Evolutionary conservation across 2,329 filamentous ascomycete genomes (phyloP).

Genomic region (Fusarium coicis): DNA sequence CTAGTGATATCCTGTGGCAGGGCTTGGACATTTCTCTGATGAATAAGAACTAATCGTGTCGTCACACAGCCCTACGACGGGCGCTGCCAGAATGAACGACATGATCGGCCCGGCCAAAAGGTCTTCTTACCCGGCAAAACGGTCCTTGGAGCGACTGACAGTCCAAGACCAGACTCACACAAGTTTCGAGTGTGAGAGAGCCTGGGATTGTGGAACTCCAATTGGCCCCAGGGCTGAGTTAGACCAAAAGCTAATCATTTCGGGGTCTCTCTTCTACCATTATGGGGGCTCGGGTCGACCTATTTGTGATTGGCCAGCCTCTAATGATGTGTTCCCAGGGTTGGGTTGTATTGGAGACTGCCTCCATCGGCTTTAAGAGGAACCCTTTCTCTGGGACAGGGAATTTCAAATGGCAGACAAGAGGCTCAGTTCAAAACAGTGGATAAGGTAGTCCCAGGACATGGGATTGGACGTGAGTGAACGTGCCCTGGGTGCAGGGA

Average conservation of each 20-base stretch:
- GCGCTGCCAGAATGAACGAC: slow-evolving; percentile 31
- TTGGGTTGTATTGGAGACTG: slow-evolving; percentile 19
- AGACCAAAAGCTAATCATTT: slow-evolving; percentile 18
- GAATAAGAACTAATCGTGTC: slow-evolving; percentile 24
- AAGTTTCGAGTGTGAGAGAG: slow-evolving; percentile 5
- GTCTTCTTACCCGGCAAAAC: slow-evolving; percentile 32
- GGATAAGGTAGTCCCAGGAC: not conserved
- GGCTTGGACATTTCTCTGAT: slow-evolving; percentile 2
- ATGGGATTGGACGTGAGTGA: not conserved
- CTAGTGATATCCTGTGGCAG: slow-evolving; percentile 10
- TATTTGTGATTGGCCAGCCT: slow-evolving; percentile 4
- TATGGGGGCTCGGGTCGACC: slow-evolving; percentile 5
- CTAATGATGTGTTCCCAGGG: slow-evolving; percentile 15
- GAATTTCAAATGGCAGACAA: not conserved
- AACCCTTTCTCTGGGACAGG: slow-evolving; percentile 14
- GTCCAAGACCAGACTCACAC: not conserved
- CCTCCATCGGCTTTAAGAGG: not conserved
- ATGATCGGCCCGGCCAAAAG: slow-evolving; percentile 40
- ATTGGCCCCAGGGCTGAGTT: slow-evolving; percentile 25
- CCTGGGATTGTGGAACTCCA: slow-evolving; percentile 25
- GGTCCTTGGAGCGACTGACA: slow-evolving; percentile 31
- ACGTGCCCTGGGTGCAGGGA: not conserved
- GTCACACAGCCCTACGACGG: slow-evolving; percentile 48
- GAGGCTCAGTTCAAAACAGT: not conserved
- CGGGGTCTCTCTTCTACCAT: slow-evolving; percentile 2